Evolutionary conservation across 2,329 filamentous ascomycete genomes (phyloP).

Genomic region (Nemania sp.): DNA sequence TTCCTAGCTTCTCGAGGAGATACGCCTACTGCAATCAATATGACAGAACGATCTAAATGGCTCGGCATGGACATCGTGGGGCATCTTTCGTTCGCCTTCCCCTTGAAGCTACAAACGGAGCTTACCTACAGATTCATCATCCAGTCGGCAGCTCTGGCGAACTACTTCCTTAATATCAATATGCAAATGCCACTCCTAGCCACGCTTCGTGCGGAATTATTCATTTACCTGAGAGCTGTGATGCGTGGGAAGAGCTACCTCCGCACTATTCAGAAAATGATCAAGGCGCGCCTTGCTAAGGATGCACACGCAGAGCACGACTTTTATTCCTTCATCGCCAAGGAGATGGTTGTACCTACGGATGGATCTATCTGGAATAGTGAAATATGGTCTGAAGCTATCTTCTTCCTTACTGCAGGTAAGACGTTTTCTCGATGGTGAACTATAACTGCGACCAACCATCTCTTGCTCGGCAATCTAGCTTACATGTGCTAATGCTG

Average conservation of each 20-base stretch:
- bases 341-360: background rate
- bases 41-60: conserved; percentile 26
- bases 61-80: conserved; percentile 37
- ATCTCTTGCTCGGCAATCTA: background rate
- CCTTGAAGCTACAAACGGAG: conserved; percentile 31
- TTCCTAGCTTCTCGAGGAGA: background rate
- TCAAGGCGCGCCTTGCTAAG: conserved; percentile 6
- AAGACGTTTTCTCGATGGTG: background rate
- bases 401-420: conserved; percentile 20
- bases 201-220: background rate
- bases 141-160: background rate
- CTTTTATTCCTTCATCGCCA: background rate
- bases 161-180: conserved; percentile 8
- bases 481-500: background rate
- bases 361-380: background rate
- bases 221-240: conserved; percentile 1
- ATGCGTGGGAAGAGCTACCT: conserved; percentile 16
- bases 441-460: background rate
- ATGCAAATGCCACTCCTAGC: conserved; percentile 11
- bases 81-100: conserved; percentile 35
- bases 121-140: conserved; percentile 12
- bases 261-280: conserved; percentile 11
- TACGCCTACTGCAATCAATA: conserved; percentile 23
- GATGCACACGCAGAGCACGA: conserved; percentile 13
- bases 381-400: conserved; percentile 20